phyloP scores from a whole-genome alignment of 495 filamentous ascomycete species.

The Xylaria telfairii region DNA sequence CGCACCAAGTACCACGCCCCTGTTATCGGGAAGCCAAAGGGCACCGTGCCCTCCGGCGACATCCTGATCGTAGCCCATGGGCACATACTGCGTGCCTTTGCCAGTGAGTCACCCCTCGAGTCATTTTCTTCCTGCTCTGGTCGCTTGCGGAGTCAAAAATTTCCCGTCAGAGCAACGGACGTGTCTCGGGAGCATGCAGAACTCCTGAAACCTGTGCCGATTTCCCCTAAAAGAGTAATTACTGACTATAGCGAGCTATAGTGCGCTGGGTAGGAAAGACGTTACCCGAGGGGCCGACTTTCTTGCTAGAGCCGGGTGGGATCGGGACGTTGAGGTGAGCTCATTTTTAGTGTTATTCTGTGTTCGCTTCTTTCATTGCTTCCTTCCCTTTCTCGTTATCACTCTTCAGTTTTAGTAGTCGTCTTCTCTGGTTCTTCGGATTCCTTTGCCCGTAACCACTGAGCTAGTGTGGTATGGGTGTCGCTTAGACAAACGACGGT shows the following conservation, averaged over 20 bases:
- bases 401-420: neutral
- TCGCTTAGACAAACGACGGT: neutral
- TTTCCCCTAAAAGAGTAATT: too few species aligned
- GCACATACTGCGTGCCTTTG: conserved; percentile 87
- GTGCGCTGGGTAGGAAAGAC: conserved; percentile 81
- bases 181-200: too few species aligned
- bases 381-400: neutral
- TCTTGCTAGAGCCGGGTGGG: conserved; percentile 83
- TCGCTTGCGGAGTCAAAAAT: too few species aligned
- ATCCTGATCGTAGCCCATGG: conserved; percentile 79
- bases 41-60: conserved; percentile 48
- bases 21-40: conserved; percentile 55
- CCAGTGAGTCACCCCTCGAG: too few species aligned
- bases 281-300: conserved; percentile 66
- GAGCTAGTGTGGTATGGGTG: neutral
- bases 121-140: too few species aligned
- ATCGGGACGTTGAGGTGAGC: conserved; percentile 77
- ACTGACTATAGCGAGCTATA: too few species aligned
- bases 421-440: neutral
- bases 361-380: neutral
- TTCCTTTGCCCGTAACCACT: neutral
- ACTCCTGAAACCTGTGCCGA: too few species aligned
- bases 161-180: too few species aligned
- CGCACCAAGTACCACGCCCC: conserved; percentile 61
- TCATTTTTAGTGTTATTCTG: neutral